Evolutionary conservation across 345 rosid species (phyloP), one percentile per base, ranked within the genome.

Genomic region (Lepidium didymum): DNA sequence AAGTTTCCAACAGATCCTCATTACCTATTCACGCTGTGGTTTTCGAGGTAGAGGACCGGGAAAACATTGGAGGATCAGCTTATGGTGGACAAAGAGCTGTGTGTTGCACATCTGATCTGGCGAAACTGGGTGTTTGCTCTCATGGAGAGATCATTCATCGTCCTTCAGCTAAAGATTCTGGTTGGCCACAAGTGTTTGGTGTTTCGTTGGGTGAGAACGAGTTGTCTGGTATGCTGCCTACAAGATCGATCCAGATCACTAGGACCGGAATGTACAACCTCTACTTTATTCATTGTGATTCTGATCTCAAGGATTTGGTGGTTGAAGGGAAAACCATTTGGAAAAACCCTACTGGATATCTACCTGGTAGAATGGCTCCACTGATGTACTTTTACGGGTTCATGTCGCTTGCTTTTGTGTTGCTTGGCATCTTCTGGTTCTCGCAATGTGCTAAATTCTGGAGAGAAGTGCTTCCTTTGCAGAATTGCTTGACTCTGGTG

Each of bases 41-140:
- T 34, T 91, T 91, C 47, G 97, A 89, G 73, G 96, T 89, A 21
- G 90, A 87, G 59, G 99, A 91, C 67, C 74, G 97, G 44, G 97
- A 87, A 72, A 68, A 81, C 31, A 81, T 94, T 52, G 97, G 99
- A 25, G 97, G 99, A 57, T 94, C 97, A 0, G 99, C 93, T 51
- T 91, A 91, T 77, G 99, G 99, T 6, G 99, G 99, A 41, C 97
- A 89, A 76, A 91, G 96, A 77, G 97, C 99, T 55, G 83, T 94
- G 42, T 89, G 97, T 59, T 94, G 96, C 81, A 89, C 97, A 0
- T 80, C 87, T 25, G 97, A 94, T 85, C 85, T 91, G 37, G 93
- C 97, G 0, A 94, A 89, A 78, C 74, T 91, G 56, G 97, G 97
- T 40, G 93, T 79, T 13, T 94, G 99, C 73, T 41, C 64, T 0